Evolutionary conservation across 495 filamentous ascomycete species (phyloP), one percentile per base, ranked within the genome.

Genomic region (Parathielavia hyrcaniae): DNA sequence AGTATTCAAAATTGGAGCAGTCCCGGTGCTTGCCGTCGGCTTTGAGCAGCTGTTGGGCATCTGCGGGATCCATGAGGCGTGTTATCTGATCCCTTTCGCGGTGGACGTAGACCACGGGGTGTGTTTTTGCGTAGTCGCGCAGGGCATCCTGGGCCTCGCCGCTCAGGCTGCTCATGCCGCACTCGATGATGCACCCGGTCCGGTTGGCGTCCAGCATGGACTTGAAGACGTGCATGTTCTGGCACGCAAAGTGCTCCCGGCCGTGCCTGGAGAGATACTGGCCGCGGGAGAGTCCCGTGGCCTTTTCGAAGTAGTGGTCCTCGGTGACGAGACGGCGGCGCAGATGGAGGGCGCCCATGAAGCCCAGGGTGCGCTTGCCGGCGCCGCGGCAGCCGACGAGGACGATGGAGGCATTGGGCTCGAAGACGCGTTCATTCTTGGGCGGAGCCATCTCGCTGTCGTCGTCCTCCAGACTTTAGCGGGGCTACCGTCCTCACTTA

Each of bases 1-100:
- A 91, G 64, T 85, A 91, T 66, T 91, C 88, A 39, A 87, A 81
- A 64, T 90, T 91, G 9, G 87, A 87, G 69, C 86, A 90, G 16
- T 73, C 74, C 52, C 85, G 75, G 67, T 86, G 78, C 49, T 73
- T 68, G 22, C 80, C 72, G 65, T 77, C 75, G 20, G 66, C 85
- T 71, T 65, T 75, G 64, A 66, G 80, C 65, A 69, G 77, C 71
- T 60, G 86, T 62, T 60, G 83, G 63, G 61, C 78, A 38, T 87
- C 80, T 22, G 78, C 75, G 16, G 83, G 67, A 10, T 83, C 77
- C n/a, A 90, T 69, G 34, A 88, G 70, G n/a, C 73, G 72, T 39
- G 81, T 79, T 39, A 91, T 82, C 46, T 83, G 81, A 51, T 82
- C 76, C 62, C 81, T 82, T 61, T 89, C 85, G 23, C 88, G 79